Evolutionary conservation across 495 filamentous ascomycete species (phyloP).

Genomic region (Saxophila tyrrhenica): DNA sequence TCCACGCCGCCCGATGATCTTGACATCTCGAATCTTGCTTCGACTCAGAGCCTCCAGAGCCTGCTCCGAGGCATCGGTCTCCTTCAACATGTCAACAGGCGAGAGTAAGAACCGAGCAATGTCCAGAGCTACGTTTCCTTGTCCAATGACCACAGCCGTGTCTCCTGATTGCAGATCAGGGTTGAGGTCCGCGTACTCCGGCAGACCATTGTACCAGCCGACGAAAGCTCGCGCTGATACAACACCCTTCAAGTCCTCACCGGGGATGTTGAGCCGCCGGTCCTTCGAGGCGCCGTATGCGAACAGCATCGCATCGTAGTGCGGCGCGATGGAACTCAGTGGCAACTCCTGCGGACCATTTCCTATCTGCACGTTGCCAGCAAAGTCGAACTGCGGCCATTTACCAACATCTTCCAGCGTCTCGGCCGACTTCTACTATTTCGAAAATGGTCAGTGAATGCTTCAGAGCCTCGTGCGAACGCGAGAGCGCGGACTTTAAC

Average conservation of each 20-base stretch:
- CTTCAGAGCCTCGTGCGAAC: neutral
- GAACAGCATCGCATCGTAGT: constrained; percentile 89
- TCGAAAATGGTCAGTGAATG: constrained; percentile 1
- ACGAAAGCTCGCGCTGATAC: constrained; percentile 90
- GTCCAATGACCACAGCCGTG: constrained; percentile 79
- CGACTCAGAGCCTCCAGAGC: constrained; percentile 61
- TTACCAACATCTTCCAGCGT: constrained; percentile 80
- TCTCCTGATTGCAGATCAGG: constrained; percentile 71
- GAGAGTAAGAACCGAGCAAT: constrained; percentile 79
- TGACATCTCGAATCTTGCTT: constrained; percentile 68
- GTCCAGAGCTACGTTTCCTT: constrained; percentile 93
- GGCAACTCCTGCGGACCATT: constrained; percentile 43
- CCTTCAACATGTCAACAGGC: constrained; percentile 55
- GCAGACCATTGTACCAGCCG: constrained; percentile 95
- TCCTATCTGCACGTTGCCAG: constrained; percentile 80
- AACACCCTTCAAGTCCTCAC: constrained; percentile 67
- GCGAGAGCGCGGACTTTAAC: constrained; percentile 60
- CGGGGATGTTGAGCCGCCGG: constrained; percentile 61
- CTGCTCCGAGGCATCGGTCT: constrained; percentile 78
- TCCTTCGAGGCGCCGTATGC: constrained; percentile 86
- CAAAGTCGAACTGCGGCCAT: constrained; percentile 75
- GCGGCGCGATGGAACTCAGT: constrained; percentile 53
- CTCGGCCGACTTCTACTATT: constrained; percentile 74
- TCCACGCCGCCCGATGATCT: constrained; percentile 75
- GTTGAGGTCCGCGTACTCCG: constrained; percentile 63